Evolutionary conservation across 352 stramenopile genomes (phyloP).

Genomic region (Pythium plurisporium): DNA sequence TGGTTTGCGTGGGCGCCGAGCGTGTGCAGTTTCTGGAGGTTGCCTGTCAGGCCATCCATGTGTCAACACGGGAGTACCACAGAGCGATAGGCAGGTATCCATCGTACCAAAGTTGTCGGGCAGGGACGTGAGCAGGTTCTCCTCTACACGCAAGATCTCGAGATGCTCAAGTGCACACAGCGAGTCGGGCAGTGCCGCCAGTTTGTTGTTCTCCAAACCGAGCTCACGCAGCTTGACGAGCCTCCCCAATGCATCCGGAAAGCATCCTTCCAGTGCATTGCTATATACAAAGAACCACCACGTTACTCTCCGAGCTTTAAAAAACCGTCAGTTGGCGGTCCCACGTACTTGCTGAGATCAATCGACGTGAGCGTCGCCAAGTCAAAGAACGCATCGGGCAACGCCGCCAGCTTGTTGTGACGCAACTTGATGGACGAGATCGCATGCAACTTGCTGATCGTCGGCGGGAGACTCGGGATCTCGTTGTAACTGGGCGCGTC

Average conservation of each 20-base stretch:
- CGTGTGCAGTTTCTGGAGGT: constrained; percentile 44
- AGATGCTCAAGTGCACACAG: constrained; percentile 39
- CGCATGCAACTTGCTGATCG: constrained; percentile 45
- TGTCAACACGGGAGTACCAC: no score
- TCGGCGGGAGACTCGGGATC: constrained; percentile 42
- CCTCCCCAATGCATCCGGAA: constrained; percentile 44
- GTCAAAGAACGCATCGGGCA: constrained; percentile 57
- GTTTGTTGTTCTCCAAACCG: constrained; percentile 58
- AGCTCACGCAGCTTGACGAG: constrained; percentile 62
- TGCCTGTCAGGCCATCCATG: no score
- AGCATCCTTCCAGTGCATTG: constrained; percentile 47
- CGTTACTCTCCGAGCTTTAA: no score
- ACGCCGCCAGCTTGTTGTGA: constrained; percentile 51
- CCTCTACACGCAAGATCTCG: constrained; percentile 60
- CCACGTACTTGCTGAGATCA: constrained; percentile 75
- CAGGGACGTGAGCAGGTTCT: constrained; percentile 47
- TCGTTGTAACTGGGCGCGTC: constrained; percentile 59
- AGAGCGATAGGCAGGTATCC: no score
- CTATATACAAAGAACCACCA: constrained; percentile 18
- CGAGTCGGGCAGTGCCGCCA: constrained; percentile 49
- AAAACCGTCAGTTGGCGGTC: neutral
- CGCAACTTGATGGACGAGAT: constrained; percentile 67
- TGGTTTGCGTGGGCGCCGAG: constrained; percentile 63
- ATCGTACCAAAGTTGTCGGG: constrained; percentile 44
- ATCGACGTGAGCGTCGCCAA: constrained; percentile 55